Evolutionary conservation across 2,329 filamentous ascomycete species (phyloP).

Genomic region (Ramularia endophylla): DNA sequence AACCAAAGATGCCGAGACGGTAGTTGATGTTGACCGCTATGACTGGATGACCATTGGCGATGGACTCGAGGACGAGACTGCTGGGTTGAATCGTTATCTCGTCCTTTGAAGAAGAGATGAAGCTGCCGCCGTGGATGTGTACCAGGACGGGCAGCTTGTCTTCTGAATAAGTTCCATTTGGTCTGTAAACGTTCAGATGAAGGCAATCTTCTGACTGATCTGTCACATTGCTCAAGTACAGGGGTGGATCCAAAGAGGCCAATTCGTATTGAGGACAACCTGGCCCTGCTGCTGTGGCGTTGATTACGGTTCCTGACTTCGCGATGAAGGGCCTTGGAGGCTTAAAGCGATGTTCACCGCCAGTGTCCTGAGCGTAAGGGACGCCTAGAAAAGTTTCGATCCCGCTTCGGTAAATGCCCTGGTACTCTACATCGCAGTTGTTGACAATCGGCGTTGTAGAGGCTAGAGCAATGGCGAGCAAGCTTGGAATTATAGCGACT

Average conservation of each 20-base stretch:
- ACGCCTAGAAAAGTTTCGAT: constrained; percentile 32
- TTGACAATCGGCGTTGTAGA: too few relatives aligned
- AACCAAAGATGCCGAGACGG: constrained; percentile 36
- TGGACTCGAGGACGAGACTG: constrained; percentile 39
- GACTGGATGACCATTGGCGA: constrained; percentile 36
- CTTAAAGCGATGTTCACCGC: constrained; percentile 28
- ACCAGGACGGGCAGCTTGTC: constrained; percentile 35
- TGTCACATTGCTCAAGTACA: too few relatives aligned
- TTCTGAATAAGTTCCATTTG: constrained; percentile 18
- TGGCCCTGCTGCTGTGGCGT: constrained; percentile 25
- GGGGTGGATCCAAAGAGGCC: constrained; percentile 9
- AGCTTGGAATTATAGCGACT: too few relatives aligned
- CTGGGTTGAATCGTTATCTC: too few relatives aligned
- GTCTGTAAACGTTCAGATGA: constrained; percentile 23
- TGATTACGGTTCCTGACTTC: constrained; percentile 19
- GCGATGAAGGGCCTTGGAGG: constrained; percentile 24
- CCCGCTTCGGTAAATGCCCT: too few relatives aligned
- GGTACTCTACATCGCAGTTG: too few relatives aligned
- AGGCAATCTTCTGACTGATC: constrained; percentile 30
- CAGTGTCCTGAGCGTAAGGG: constrained; percentile 29
- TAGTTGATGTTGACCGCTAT: constrained; percentile 29
- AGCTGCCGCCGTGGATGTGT: constrained; percentile 25
- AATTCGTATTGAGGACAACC: constrained; percentile 1
- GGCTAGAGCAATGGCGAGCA: too few relatives aligned
- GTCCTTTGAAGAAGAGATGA: too few relatives aligned